Base-by-base conservation (phyloP, 495 filamentous ascomycete species). In the Friedmanniomyces endolithicus region DNA sequence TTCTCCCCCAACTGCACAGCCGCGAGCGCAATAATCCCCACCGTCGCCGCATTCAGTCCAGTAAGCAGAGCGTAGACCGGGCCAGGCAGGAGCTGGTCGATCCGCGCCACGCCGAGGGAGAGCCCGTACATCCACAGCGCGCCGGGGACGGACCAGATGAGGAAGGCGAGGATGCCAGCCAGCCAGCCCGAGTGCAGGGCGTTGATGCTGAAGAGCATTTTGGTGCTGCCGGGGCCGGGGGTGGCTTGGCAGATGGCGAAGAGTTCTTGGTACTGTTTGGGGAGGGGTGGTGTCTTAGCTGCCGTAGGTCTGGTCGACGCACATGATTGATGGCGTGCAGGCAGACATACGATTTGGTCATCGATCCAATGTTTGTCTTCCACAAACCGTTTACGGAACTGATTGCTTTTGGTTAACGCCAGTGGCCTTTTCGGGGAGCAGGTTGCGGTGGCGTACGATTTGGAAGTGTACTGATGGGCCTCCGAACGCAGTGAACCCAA, bases 341-440 rank as follows among this genome's bases (percentile, higher is more conserved):
- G n/a, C n/a, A n/a, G n/a, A n/a, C 48, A 11, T 51, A 51, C 48
- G 53, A 82, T 75, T 60, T 85, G 81, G 58, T 88, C 84, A 66
- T 88, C 81, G 40, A 90, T 80, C 87, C 87, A 92, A 64, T 71
- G 66, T 45, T 63, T 53, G 2, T 71, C 75, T 29, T 78, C 68
- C 2, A 90, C 86, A 64, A 88, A 92, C 44, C 75, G 75, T 22
- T 71, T 67, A 61, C 86, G 76, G 51, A 84, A 65, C 46, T 41
- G 85, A 86, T 64, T 81, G 77, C 63, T 86, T 87, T n/a, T n/a
- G n/a, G n/a, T n/a, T n/a, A n/a, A n/a, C n/a, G 61, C 86, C 82
- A 14, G 86, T 82, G 0, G 84, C 75, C 1, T 82, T 83, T 1
- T 82, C 84, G 17, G 17, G 25, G 6, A 20, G 11, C 12, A 4